Conservation (phyloP, 2,329 filamentous ascomycete genomes). For the Fusarium torulosum region DNA sequence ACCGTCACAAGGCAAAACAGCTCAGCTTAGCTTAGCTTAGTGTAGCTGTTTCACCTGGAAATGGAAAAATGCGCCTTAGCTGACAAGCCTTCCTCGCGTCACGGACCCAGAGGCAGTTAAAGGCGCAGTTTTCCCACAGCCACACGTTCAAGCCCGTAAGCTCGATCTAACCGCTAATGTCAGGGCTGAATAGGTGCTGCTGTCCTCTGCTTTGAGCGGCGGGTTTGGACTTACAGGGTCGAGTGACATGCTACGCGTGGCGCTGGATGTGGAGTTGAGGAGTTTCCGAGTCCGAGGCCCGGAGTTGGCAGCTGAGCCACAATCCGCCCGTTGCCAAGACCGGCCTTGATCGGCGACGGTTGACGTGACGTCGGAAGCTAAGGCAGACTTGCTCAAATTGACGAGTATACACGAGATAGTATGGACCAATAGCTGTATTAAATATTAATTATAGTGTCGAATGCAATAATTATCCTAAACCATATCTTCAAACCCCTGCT, state of each 20-base stretch:
- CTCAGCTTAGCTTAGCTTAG: slow-evolving; percentile 19
- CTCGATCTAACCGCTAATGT: slow-evolving; percentile 25
- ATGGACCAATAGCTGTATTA: neutral
- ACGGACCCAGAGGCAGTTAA: slow-evolving; percentile 6
- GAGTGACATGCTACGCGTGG: slow-evolving; percentile 28
- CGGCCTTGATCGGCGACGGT: slow-evolving; percentile 24
- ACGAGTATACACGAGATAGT: neutral
- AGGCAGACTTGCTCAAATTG: slow-evolving; percentile 18
- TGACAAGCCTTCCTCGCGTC: slow-evolving; percentile 36
- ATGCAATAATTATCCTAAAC: neutral
- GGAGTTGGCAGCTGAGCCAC: slow-evolving; percentile 25
- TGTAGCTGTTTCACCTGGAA: neutral
- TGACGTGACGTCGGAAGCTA: neutral
- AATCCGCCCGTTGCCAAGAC: slow-evolving; percentile 18
- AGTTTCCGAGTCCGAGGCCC: slow-evolving; percentile 15
- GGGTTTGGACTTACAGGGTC: slow-evolving; percentile 13
- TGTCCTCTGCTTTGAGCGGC: neutral
- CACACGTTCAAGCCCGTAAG: slow-evolving; percentile 30
- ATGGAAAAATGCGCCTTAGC: slow-evolving; percentile 39
- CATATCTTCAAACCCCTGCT: slow-evolving; percentile 30
- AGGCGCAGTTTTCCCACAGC: slow-evolving; percentile 41
- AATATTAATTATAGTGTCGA: slow-evolving; percentile 2
- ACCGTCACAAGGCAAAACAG: slow-evolving; percentile 2
- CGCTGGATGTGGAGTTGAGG: slow-evolving; percentile 15
- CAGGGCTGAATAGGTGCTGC: slow-evolving; percentile 20